These are phyloP conservation scores for Carpinus viminea DNA, from an alignment of 306 rosid species.

Conservation along the genomic window DNA sequence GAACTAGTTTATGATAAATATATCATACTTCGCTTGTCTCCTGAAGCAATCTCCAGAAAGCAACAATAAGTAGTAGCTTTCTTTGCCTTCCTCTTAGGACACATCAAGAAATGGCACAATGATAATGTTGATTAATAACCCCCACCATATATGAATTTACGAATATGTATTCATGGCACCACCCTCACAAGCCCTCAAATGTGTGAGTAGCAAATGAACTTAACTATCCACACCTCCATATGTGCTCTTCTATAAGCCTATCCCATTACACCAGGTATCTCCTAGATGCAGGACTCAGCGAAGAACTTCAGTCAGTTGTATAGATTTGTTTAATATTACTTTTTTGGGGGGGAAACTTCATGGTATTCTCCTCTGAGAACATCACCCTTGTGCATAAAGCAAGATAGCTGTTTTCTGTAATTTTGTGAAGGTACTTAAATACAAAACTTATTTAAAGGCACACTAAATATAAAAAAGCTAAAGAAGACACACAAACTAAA, in stretches of 20 bases:
- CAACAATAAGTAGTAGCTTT: too few relatives aligned
- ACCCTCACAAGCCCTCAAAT: not conserved
- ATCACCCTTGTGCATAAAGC: not conserved
- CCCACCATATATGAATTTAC: not conserved
- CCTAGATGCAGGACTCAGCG: not conserved
- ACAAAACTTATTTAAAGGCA: not conserved
- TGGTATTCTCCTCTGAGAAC: not conserved
- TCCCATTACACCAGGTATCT: conserved; percentile 1
- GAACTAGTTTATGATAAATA: too few relatives aligned
- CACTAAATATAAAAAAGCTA: not conserved
- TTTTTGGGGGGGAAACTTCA: too few relatives aligned
- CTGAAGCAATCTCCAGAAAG: too few relatives aligned
- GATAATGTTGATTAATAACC: not conserved
- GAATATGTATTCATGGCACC: not conserved
- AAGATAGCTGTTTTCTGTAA: not conserved
- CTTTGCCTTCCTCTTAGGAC: not conserved
- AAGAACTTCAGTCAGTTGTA: not conserved
- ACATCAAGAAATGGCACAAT: not conserved
- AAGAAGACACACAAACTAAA: not conserved
- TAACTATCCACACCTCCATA: not conserved
- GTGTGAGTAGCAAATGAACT: not conserved
- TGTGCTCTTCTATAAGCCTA: not conserved
- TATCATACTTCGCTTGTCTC: not conserved
- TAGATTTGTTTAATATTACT: too few relatives aligned
- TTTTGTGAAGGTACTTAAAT: not conserved